Base-by-base conservation (phyloP, 192 early-diverging fungal genomes). In the Kickxella alabastrina region DNA sequence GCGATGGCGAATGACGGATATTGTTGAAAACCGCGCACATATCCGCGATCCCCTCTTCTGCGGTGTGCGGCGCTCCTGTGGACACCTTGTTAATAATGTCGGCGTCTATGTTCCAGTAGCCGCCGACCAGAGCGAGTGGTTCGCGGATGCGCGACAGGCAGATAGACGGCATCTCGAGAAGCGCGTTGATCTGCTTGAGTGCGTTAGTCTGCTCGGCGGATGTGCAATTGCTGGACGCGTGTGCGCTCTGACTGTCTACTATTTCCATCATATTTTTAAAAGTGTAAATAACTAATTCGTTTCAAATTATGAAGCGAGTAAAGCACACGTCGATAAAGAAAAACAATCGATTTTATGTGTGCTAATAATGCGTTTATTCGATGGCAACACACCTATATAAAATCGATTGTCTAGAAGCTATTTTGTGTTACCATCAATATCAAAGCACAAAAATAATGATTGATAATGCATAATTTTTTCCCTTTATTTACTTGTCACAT, bases 41-140 rank as follows among this genome's bases (percentile, higher is more conserved):
- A 1, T 15, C 12, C 21, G 41, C 43, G 36, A 72, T 52, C 12
- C 60, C 68, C 21, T 24, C n/a, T 51, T 64, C 51, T 7, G 52
- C 68, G 9, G 45, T 26, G 19, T 48, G 15, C 12, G 49, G 61
- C 21, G 47, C 32, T 24, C 68, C 68, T 0, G 68, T 42, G 3
- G 68, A 38, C 6, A 72, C 46, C 6, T 35, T 43, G 37, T 36
- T 52, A 9, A 72, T 40, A 3, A 62, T 44, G 13, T 59, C 43
- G 13, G 45, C 38, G 25, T 72, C 68, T 57, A 72, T 59, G 42
- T 44, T 46, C 68, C 68, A 72, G 57, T 72, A 72, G 3, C 68
- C 68, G 50, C 68, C 68, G 8, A 72, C 52, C 25, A 53, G 42
- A 10, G 41, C 68, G 37, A 72, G 48, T 10, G 61, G 61, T 43